Base-by-base conservation (phyloP, 2,329 filamentous ascomycete species). In the Cladosporium halotolerans region DNA sequence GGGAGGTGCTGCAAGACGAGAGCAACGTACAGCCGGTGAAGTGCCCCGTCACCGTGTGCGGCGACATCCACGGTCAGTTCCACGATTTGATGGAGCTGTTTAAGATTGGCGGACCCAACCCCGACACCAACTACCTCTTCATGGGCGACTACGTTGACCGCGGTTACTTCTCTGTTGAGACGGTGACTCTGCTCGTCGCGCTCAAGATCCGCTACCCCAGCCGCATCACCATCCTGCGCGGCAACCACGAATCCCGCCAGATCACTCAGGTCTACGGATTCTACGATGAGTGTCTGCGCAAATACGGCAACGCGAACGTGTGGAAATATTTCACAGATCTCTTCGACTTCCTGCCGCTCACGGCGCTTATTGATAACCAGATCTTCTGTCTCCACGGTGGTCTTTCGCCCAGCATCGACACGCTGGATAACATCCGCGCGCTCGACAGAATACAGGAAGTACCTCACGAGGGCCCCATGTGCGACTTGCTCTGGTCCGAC, bases 291-390 rank as follows among this genome's bases (percentile, higher is more conserved):
- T 99, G 93, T 71, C 83, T 97, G 65, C 88, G 91, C 70, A 99
- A 99, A 77, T 99, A 99, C 71, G 93, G 93, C 72, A 97, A 96
- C 68, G 92, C 93, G 58, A 97, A 96, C 64, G 93, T 99, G 59
- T 99, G 93, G 93, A 96, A 96, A 78, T 96, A 89, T 71, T 99
- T 96, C 72, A 96, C 91, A 68, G 92, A 99, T 72, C 85, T 99
- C 52, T 99, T 99, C 76, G 93, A 99, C 76, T 99, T 93, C 76
- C 88, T 99, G 38, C 92, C 93, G 61, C 83, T 99, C 62, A 96
- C 92, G 60, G 93, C 93, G 63, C 84, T 99, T 66, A 96, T 99
- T 72, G 92, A 99, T 75, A 96, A 96, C 76, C 92, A 97, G 77
- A 96, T 99, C 69, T 95, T 99, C 76, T 99, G 93, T 74, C 85